phyloP scores from a whole-genome alignment of 352 stramenopile genomes.

The Nothophytophthora sp. region DNA sequence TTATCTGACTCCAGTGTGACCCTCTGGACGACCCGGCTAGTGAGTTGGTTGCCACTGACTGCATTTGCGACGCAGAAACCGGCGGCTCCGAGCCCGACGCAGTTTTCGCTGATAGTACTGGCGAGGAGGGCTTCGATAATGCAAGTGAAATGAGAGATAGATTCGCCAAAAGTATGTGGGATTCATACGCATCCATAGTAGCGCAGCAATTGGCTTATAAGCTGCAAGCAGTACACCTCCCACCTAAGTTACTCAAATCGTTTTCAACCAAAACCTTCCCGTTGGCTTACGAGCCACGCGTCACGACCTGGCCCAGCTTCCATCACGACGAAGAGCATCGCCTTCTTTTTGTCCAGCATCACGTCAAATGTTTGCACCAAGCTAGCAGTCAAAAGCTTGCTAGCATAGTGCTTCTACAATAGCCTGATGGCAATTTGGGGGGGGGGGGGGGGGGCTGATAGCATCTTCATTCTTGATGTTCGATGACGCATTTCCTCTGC shows the following conservation, averaged over 20 bases:
- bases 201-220: too few species aligned
- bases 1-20: constrained; percentile 6
- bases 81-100: background rate
- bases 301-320: constrained; percentile 6
- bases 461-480: background rate
- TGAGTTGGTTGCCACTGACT: background rate
- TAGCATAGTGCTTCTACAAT: constrained; percentile 1
- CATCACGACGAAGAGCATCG: constrained; percentile 8
- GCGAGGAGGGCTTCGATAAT: background rate
- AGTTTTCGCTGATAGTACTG: background rate
- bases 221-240: too few species aligned
- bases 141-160: constrained; percentile 6
- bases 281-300: constrained; percentile 9
- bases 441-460: background rate
- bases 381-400: background rate
- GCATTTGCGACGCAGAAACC: background rate
- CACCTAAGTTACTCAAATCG: background rate
- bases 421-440: constrained; percentile 2
- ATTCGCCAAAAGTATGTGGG: constrained; percentile 12
- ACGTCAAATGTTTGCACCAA: constrained; percentile 6
- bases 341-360: constrained; percentile 13
- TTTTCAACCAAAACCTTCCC: background rate
- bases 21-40: background rate
- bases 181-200: constrained; percentile 11
- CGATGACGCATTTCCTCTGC: constrained; percentile 1